These are phyloP conservation scores for Westerdykella sp. DNA, from an alignment of 2,329 filamentous ascomycete genomes.

Conservation along the genomic window DNA sequence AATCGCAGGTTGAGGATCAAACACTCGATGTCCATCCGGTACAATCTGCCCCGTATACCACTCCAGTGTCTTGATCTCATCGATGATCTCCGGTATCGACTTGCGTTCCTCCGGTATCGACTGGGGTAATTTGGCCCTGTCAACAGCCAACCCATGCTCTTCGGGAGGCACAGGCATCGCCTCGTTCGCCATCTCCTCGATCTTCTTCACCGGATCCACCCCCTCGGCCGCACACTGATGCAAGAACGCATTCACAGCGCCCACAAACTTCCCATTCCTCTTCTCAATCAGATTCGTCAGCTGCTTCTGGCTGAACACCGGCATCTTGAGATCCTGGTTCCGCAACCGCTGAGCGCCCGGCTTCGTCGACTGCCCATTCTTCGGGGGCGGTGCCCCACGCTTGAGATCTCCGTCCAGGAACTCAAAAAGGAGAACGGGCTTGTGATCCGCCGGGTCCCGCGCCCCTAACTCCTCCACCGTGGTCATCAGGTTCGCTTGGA, in stretches of 20 bases:
- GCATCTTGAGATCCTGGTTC: slow-evolving; percentile 81
- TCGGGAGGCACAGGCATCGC: slow-evolving; percentile 57
- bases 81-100: slow-evolving; percentile 74
- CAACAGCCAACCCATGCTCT: slow-evolving; percentile 13
- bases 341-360: slow-evolving; percentile 62
- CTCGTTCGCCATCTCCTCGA: slow-evolving; percentile 54
- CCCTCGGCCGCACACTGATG: slow-evolving; percentile 61
- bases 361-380: slow-evolving; percentile 61
- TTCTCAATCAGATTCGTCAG: slow-evolving; percentile 86
- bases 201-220: slow-evolving; percentile 59
- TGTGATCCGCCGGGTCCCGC: slow-evolving; percentile 40
- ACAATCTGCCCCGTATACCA: slow-evolving; percentile 95
- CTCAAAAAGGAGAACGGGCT: slow-evolving; percentile 80
- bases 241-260: slow-evolving; percentile 70
- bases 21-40: slow-evolving; percentile 83
- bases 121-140: slow-evolving; percentile 51
- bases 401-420: slow-evolving; percentile 89
- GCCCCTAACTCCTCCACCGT: slow-evolving; percentile 38
- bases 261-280: slow-evolving; percentile 74
- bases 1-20: slow-evolving; percentile 74
- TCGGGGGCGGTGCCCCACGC: slow-evolving; percentile 64
- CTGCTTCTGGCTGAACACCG: slow-evolving; percentile 86
- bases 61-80: slow-evolving; percentile 71
- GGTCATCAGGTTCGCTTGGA: slow-evolving; percentile 73
- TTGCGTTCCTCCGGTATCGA: slow-evolving; percentile 75